Base-by-base conservation (phyloP, 208 protist genomes). In the Acanthamoeba triangularis region DNA sequence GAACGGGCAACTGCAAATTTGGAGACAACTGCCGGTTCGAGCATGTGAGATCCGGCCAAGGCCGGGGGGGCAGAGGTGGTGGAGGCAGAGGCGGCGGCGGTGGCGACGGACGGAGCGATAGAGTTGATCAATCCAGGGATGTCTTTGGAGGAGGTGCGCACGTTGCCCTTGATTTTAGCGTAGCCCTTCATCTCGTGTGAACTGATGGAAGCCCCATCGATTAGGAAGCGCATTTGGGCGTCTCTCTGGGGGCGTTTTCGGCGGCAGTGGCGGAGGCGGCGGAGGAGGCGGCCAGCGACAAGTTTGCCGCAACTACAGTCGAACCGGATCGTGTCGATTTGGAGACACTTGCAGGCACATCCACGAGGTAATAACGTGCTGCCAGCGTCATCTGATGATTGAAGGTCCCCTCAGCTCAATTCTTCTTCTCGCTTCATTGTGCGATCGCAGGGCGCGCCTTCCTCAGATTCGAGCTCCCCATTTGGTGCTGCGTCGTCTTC, bases 11-110 rank as follows among this genome's bases (percentile, higher is more conserved):
- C 4, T 92, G 85, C 37, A 72, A 52, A 59, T 92, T 92, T 37
- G 85, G 85, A 14, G 63, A 92, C 59, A 92, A 49, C 54, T 92
- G 85, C 37, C 54, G 63, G 20, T 92, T 35, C 44, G 28, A 54
- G 37, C 85, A 92, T 52, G 85, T 74, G 61, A 74, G 35, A 13
- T 6, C 35, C 0, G 20, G 20, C 37, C 59, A 54, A 76, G 85
- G 85, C 47, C 16, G 49, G 10, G 82, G 82, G 20, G 82, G 82
- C 20, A 41, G 80, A 11, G 41, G 80, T 10, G 49, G 80, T 72
- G 84, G 84, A 10, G 82, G 82, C 44, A 20, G 74, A 87, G 84
- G 84, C 30, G 18, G 54, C 3, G 84, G 84, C 11, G 84, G 84
- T 18, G 84, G 84, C 35, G 37, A 28, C 11, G 18, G 25, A n/a